These are phyloP conservation scores for Magnaporthiopsis incrustans DNA, from an alignment of 2,329 filamentous ascomycete species.

Conservation along the genomic window DNA sequence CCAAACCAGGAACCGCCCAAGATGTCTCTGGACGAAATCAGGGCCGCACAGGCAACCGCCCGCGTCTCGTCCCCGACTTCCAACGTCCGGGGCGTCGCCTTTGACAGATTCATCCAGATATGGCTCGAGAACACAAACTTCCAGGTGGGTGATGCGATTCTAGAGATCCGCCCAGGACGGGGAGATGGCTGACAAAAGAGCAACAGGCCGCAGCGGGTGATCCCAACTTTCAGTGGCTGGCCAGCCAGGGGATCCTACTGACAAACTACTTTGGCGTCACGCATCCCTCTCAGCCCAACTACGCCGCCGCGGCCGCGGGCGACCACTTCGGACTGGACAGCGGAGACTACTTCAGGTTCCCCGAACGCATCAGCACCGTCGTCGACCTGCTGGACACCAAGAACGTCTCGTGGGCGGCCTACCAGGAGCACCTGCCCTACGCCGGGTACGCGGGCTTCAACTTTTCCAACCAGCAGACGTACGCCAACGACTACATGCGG, in stretches of 20 bases:
- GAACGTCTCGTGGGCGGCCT: constrained; percentile 33
- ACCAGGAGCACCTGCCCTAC: constrained; percentile 36
- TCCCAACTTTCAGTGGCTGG: constrained; percentile 9
- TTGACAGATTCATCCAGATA: constrained; percentile 52
- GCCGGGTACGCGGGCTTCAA: constrained; percentile 34
- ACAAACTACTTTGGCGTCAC: constrained; percentile 20
- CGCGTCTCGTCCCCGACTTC: constrained; percentile 33
- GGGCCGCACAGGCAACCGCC: constrained; percentile 34
- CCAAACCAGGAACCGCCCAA: background rate
- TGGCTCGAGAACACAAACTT: constrained; percentile 48
- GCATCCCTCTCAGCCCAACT: constrained; percentile 27
- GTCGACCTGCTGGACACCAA: constrained; percentile 36
- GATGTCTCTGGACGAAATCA: constrained; percentile 21
- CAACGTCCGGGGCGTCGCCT: constrained; percentile 44
- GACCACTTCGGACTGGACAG: constrained; percentile 40
- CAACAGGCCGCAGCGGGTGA: constrained; percentile 5
- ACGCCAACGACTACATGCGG: constrained; percentile 27
- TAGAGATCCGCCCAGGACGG: background rate
- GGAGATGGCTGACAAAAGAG: background rate
- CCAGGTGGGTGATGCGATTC: constrained; percentile 1
- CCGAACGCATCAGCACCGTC: constrained; percentile 36
- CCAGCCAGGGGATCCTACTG: constrained; percentile 10
- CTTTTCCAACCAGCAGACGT: constrained; percentile 10
- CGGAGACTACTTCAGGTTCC: constrained; percentile 34
- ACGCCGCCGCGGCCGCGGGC: constrained; percentile 19